Evolutionary conservation across 139 green algal species (phyloP).

Genomic region (Limnomonas spitsbergensis): DNA sequence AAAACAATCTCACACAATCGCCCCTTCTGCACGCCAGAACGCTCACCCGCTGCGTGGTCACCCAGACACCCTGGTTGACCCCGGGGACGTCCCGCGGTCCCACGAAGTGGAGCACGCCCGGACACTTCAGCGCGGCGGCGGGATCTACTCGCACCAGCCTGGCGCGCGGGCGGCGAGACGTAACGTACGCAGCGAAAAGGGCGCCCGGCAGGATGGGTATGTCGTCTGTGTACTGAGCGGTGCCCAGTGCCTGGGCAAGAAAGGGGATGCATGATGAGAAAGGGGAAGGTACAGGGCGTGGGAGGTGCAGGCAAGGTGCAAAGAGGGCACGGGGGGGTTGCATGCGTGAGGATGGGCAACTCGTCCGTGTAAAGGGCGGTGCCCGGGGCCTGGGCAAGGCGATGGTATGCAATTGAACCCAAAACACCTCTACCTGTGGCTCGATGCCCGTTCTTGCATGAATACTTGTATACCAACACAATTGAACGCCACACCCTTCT

Average conservation of each 20-base stretch:
- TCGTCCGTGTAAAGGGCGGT: too few species aligned
- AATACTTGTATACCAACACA: too few species aligned
- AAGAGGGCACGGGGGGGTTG: too few species aligned
- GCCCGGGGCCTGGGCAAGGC: too few species aligned
- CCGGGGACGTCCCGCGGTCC: constrained; percentile 39
- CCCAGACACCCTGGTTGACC: not conserved
- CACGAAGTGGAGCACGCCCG: constrained; percentile 46
- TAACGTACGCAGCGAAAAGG: constrained; percentile 54
- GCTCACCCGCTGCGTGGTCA: constrained; percentile 13
- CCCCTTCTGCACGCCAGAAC: too few species aligned
- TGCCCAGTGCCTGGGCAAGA: constrained; percentile 61
- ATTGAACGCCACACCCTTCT: too few species aligned
- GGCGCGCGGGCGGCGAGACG: constrained; percentile 30
- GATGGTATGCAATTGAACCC: too few species aligned
- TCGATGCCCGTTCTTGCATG: too few species aligned
- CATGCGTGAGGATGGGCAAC: too few species aligned
- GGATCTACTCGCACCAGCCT: constrained; percentile 37
- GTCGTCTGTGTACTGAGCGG: constrained; percentile 63
- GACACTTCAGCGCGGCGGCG: constrained; percentile 15
- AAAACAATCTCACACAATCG: too few species aligned
- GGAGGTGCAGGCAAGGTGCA: too few species aligned
- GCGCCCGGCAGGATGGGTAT: constrained; percentile 15
- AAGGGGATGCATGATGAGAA: not conserved
- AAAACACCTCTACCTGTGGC: too few species aligned
- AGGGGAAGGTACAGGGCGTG: not conserved